Base-by-base conservation (phyloP, 2,329 filamentous ascomycete species). In the Daldinia eschscholtzii region DNA sequence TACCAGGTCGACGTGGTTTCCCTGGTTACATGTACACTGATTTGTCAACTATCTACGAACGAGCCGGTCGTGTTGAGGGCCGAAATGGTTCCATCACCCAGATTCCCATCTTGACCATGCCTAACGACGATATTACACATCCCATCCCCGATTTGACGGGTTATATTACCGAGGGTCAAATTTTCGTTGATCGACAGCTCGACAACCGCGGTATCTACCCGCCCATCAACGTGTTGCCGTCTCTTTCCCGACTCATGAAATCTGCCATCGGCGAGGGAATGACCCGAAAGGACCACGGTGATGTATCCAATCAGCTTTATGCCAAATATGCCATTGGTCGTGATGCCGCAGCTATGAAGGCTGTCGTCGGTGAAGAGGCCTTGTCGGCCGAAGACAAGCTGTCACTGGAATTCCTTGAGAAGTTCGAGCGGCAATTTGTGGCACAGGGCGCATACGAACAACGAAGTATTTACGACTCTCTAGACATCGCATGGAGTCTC, bases 21-120 rank as follows among this genome's bases (percentile, higher is more conserved):
- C 96, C 96, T 61, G 96, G 96, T 93, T 99, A 99, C 88, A 99
- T 99, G 96, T 99, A 99, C 87, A 99, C 96, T 75, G 97, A 99
- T 89, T 92, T 99, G 90, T 98, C 96, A 67, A 99, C 96, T 79
- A 98, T 99, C 78, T 99, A 99, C 87, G 96, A 99, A 85, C 94
- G 96, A 85, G 96, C 96, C 76, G 96, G 96, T 79, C 96, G 96
- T 92, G 96, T 99, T 57, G 87, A 93, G 78, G 97, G 97, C 76
- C 93, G 97, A 76, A 98, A 98, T 78, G 96, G 97, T 68, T 99
- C 96, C 77, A 99, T 99, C 77, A 99, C 97, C 20, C 96, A 99
- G 84, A 98, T 99, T 77, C 96, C 96, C 68, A 99, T 99, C 80
- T 83, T 99, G 83, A 98, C 96, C 75, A 99, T 99, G 96, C 96